Base-by-base conservation (phyloP, 1,284 basidiomycete genomes). In the Ceraceosorus guamensis region DNA sequence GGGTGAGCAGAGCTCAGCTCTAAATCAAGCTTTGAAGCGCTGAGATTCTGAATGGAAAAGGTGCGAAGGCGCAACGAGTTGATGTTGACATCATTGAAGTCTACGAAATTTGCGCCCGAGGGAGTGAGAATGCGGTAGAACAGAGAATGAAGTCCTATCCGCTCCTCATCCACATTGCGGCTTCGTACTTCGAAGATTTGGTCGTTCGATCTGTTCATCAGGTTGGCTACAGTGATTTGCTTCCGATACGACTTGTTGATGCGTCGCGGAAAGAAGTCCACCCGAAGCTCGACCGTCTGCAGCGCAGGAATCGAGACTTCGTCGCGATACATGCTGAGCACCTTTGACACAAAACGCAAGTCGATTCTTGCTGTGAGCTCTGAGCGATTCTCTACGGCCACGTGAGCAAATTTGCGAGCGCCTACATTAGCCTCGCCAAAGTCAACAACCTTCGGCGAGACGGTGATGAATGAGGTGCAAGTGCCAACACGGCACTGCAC, bases 71-170 rank as follows among this genome's bases (percentile, higher is more conserved):
- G 70, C 13, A 77, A 71, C 37, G 78, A 77, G 67, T 79, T 79
- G 73, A 81, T 78, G 53, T 80, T 76, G 47, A 80, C 80, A 32
- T 78, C 78, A 37, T 79, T 79, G 65, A 81, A 81, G 57, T 81
- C 80, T 53, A 80, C 64, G 57, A 79, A 80, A 69, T 81, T 81
- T 55, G 77, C 75, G 6, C 80, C 80, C 13, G 77, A 76, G 1
- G 79, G 78, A 10, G 80, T 81, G 47, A 80, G 73, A 55, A 81
- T 79, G n/a, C 78, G 77, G 66, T 81, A 81, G 45, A 81, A 77
- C 57, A 80, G 77, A 31, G 79, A 80, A 61, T 81, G 80, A 51
- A 81, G 77, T 33, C 79, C 79, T 57, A 81, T 76, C 45, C 80
- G 78, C 67, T 80, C 78, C 50, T 78, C 70, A 62, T 81, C 80